These are phyloP conservation scores for Talaromyces nanjingensis DNA, from an alignment of 495 filamentous ascomycete genomes.

Conservation along the genomic window DNA sequence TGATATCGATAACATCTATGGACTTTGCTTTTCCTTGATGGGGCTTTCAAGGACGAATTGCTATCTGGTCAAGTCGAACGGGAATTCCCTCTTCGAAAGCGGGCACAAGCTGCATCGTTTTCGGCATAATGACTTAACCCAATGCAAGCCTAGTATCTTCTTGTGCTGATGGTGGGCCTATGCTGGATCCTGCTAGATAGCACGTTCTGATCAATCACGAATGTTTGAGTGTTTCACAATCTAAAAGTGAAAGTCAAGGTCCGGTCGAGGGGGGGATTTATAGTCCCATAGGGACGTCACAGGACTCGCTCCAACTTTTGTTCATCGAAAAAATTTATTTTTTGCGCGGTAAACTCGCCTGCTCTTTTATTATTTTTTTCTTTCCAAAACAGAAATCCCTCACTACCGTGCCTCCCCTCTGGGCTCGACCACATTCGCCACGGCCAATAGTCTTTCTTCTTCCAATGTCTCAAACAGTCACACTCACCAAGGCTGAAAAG, in stretches of 20 bases:
- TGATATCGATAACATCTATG: conserved; percentile 1
- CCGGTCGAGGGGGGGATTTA: conserved; percentile 6
- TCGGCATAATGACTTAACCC: neutral
- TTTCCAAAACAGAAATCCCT: neutral
- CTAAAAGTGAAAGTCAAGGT: neutral
- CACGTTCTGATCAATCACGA: neutral
- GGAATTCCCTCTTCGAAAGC: neutral
- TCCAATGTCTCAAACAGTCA: conserved; percentile 22
- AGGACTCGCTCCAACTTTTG: conserved; percentile 6
- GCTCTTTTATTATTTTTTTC: neutral
- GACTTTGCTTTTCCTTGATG: neutral
- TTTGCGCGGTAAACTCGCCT: conserved; percentile 11
- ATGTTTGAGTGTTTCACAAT: conserved; percentile 1
- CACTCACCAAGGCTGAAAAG: conserved; percentile 25
- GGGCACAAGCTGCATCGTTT: neutral
- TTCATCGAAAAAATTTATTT: neutral
- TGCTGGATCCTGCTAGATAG: neutral
- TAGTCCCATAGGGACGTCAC: conserved; percentile 10
- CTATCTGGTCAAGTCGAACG: neutral
- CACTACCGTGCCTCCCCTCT: neutral
- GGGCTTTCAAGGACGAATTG: neutral
- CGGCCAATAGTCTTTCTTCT: neutral
- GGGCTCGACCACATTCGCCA: neutral
- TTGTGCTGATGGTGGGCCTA: conserved; percentile 1
- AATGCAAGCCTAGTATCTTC: conserved; percentile 5